Percentiles rank a stretch among this genome's conserved stretches.
These are phyloP conservation scores for Gaeumannomyces sp. DNA, from an alignment of 2,329 filamentous ascomycete species.

Conservation along the genomic window DNA sequence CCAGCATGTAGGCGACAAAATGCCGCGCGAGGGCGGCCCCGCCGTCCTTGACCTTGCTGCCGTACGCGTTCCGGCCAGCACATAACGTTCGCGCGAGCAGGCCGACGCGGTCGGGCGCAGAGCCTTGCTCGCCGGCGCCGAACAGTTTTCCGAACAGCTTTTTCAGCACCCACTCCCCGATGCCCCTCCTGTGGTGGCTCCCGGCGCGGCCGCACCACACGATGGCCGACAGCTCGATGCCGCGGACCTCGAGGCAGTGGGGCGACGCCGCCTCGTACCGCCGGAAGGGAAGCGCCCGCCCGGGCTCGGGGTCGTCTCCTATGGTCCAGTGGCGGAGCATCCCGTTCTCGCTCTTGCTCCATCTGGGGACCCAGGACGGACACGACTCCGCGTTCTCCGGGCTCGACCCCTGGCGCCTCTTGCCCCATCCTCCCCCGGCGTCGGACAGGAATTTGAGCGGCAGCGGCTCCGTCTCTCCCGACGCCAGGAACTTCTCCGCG, in stretches of 20 bases:
- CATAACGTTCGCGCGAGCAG: neutral
- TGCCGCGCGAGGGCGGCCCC: neutral
- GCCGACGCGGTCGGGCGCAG: neutral
- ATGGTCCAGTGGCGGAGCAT: neutral
- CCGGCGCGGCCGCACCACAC: neutral
- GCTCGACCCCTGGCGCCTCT: too few relatives aligned
- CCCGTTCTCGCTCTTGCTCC: neutral
- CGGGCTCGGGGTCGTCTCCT: neutral
- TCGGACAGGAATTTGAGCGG: neutral
- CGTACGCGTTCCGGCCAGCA: conserved; percentile 1
- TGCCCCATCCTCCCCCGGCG: neutral
- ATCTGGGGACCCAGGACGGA: neutral
- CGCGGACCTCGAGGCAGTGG: neutral
- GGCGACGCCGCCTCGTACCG: neutral
- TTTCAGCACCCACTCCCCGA: neutral
- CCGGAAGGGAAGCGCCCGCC: neutral
- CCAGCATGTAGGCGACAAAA: neutral
- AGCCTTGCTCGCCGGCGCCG: neutral
- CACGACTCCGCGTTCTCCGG: neutral
- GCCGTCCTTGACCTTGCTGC: neutral
- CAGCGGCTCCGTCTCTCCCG: neutral
- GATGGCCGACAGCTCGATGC: neutral
- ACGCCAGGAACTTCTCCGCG: neutral
- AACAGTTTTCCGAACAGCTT: neutral
- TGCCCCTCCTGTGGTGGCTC: neutral